Evolutionary conservation across 2,329 filamentous ascomycete genomes (phyloP).

Genomic region (Trematosphaeria pertusa): DNA sequence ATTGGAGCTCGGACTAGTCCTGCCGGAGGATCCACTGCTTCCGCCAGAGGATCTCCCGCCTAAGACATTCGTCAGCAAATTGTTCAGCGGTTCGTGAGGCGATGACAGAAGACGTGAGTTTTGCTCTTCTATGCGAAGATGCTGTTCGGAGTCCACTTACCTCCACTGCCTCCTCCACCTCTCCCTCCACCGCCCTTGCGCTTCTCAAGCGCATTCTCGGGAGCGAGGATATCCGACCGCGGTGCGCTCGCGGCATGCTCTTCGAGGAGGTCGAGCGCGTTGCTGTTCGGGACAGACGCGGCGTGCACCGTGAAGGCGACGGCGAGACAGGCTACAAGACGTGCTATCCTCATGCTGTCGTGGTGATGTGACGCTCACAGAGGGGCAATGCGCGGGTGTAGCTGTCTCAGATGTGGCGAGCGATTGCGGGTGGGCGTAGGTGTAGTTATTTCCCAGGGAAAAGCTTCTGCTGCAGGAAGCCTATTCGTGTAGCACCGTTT

Average conservation of each 20-base stretch:
- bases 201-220: conserved; percentile 43
- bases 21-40: conserved; percentile 19
- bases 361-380: conserved; percentile 16
- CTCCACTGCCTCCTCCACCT: conserved; percentile 30
- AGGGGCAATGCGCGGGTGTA: too few species aligned
- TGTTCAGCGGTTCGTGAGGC: too few species aligned
- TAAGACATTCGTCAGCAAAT: too few species aligned
- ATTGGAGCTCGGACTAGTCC: conserved; percentile 36
- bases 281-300: conserved; percentile 35
- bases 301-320: conserved; percentile 30
- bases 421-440: not conserved
- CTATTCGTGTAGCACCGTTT: not conserved
- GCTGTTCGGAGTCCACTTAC: too few species aligned
- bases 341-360: conserved; percentile 35
- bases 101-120: too few species aligned
- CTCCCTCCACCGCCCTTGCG: conserved; percentile 49
- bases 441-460: not conserved
- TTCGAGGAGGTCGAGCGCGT: conserved; percentile 31
- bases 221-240: conserved; percentile 32
- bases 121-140: too few species aligned
- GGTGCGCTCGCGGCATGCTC: conserved; percentile 22
- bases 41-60: conserved; percentile 21
- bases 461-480: conserved; percentile 4
- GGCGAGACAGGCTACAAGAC: conserved; percentile 29
- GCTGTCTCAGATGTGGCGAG: conserved; percentile 8